These are phyloP conservation scores for Powellomyces hirtus DNA, from an alignment of 192 early-diverging fungal genomes.

Conservation along the genomic window DNA sequence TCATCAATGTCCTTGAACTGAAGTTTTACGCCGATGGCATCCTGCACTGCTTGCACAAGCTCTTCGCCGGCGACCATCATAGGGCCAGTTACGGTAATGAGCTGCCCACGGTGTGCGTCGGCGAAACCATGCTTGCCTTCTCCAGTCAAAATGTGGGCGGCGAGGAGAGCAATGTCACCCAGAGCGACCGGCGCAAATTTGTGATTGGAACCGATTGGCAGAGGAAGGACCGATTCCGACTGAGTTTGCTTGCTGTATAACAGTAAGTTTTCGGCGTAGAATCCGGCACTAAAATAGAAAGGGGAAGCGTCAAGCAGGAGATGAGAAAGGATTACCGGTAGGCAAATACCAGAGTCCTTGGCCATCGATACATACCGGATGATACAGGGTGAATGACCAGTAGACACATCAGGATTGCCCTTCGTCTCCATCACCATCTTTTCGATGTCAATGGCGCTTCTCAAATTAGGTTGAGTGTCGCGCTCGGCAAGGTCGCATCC, in stretches of 20 bases:
- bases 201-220: background rate
- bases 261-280: background rate
- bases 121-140: background rate
- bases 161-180: background rate
- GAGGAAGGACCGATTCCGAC: background rate
- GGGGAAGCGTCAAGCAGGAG: background rate
- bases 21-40: background rate
- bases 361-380: background rate
- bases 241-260: background rate
- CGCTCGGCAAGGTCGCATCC: constrained; percentile 2
- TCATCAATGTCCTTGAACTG: background rate
- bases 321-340: no score
- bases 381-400: background rate
- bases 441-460: background rate
- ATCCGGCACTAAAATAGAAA: background rate
- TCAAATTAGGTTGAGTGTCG: background rate
- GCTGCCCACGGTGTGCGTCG: constrained; percentile 5
- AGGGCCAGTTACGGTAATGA: background rate
- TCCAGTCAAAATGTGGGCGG: background rate
- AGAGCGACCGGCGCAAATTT: background rate
- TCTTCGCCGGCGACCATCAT: constrained; percentile 1
- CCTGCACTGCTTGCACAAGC: background rate
- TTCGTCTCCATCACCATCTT: constrained; percentile 1
- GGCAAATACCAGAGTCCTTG: no score
- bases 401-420: background rate